These are phyloP conservation scores for Chlamydomonas schloesseri DNA, from an alignment of 139 green algal species.

Conservation along the genomic window DNA sequence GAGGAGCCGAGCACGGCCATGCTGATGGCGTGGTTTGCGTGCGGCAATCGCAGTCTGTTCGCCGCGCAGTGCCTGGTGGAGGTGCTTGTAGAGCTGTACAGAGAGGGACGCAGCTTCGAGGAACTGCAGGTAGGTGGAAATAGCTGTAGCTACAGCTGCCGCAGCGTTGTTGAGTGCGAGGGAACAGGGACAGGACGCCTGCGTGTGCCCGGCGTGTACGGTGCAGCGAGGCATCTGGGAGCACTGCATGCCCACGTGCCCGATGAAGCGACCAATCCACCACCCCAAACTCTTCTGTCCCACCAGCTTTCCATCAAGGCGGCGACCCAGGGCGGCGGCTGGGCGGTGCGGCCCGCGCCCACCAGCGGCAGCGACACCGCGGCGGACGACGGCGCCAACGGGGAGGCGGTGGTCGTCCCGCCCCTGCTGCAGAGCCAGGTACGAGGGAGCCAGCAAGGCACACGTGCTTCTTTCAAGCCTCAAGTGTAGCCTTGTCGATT, in stretches of 20 bases:
- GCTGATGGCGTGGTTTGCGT: slow-evolving; percentile 66
- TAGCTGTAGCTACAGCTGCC: no score
- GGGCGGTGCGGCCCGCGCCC: no score
- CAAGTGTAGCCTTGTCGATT: no score
- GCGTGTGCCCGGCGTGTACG: no score
- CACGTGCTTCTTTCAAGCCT: no score
- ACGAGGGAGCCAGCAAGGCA: background rate
- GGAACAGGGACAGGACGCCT: no score
- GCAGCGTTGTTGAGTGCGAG: no score
- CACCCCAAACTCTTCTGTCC: background rate
- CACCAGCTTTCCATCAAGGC: slow-evolving; percentile 24
- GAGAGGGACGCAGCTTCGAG: slow-evolving; percentile 36
- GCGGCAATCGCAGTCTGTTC: slow-evolving; percentile 65
- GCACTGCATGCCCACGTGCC: no score
- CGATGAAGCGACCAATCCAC: no score
- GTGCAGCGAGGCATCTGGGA: no score
- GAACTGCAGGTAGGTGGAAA: slow-evolving; percentile 39
- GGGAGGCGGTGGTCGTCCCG: background rate
- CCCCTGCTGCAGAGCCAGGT: slow-evolving; percentile 35
- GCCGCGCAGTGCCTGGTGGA: slow-evolving; percentile 80
- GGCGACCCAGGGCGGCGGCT: background rate
- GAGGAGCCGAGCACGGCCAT: slow-evolving; percentile 55
- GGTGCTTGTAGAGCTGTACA: slow-evolving; percentile 55
- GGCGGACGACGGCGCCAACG: background rate
- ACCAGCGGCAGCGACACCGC: background rate